Conservation (phyloP, 805 yeast species). For the Kregervanrija delftensis region DNA sequence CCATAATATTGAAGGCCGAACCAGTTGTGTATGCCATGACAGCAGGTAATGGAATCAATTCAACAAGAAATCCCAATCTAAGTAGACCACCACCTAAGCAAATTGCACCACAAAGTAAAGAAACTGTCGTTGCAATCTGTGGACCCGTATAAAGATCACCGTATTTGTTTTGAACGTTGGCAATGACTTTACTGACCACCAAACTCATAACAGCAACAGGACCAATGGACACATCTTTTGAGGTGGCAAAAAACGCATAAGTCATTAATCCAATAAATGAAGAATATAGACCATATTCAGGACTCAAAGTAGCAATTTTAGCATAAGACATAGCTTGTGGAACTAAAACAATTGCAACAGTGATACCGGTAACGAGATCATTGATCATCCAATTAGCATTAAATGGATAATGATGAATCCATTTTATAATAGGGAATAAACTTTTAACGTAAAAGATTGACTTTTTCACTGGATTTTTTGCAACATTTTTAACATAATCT, state of each 20-base stretch:
- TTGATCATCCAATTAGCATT: constrained; percentile 60
- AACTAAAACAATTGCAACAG: constrained; percentile 88
- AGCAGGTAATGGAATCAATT: constrained; percentile 84
- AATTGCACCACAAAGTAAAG: constrained; percentile 80
- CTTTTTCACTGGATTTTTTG: constrained; percentile 33
- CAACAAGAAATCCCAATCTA: constrained; percentile 82
- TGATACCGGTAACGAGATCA: constrained; percentile 85
- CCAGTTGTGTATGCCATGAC: constrained; percentile 95
- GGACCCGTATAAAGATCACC: constrained; percentile 45
- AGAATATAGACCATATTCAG: constrained; percentile 86
- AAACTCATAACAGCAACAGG: constrained; percentile 95
- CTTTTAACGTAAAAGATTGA: constrained; percentile 47
- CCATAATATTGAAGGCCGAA: constrained; percentile 75
- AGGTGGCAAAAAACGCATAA: constrained; percentile 88
- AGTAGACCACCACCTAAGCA: constrained; percentile 77
- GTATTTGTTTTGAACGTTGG: constrained; percentile 45
- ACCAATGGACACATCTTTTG: constrained; percentile 92
- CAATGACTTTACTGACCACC: constrained; percentile 74
- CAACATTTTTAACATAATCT: constrained; percentile 23
- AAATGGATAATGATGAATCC: constrained; percentile 80
- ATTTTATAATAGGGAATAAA: constrained; percentile 70
- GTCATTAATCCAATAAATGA: constrained; percentile 87
- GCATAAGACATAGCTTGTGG: constrained; percentile 98
- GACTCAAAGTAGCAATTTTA: constrained; percentile 67
- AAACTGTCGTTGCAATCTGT: constrained; percentile 69